Evolutionary conservation across 345 rosid species (phyloP), one percentile per base, ranked within the genome.

Genomic region (Brassica nigra): DNA sequence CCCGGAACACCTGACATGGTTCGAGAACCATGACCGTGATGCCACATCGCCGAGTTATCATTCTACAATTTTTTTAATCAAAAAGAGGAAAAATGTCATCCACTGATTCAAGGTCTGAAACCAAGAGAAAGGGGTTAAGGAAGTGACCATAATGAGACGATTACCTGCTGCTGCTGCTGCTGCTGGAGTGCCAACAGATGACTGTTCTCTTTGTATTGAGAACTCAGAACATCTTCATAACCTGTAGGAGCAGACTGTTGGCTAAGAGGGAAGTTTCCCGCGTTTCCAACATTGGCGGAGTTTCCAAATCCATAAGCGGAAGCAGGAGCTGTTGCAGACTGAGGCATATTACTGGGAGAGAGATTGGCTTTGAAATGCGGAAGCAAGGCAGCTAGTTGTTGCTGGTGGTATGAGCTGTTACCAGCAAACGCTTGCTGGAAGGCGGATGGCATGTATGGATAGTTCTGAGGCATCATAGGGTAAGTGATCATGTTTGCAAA

Each of bases 401-500:
- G 92, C 84, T 95, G 99, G 81, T 90, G 94, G 80, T 92, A 92
- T 29, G 94, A 71, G 80, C 82, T 92, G 75, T 86, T 95, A 68
- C 97, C 94, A 58, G 97, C 86, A 82, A 84, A 90, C 44, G 89
- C 71, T 87, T 95, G 99, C 88, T 93, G 99, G 81, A 83, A 95
- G 73, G 94, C 95, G 0, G 98, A 91, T 62, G 98, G 97, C 97
- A 95, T 86, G 69, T 91, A 93, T 0, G 97, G 83, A 80, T 93
- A 95, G 86, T 91, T 93, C 89, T 89, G 99, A 72, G 99, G 93
- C 87, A 93, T 79, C 76, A 91, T 84, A 36, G 97, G 95, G 76
- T 95, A 93, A 65, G 95, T 76, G 37, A 93, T 88, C 98, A 95
- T 91, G 82, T 93, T 95, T 29, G 99, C 85, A 70, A 85, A 93